These are phyloP conservation scores for Ganoderma meredithae DNA, from an alignment of 1,284 basidiomycete species.

Conservation along the genomic window DNA sequence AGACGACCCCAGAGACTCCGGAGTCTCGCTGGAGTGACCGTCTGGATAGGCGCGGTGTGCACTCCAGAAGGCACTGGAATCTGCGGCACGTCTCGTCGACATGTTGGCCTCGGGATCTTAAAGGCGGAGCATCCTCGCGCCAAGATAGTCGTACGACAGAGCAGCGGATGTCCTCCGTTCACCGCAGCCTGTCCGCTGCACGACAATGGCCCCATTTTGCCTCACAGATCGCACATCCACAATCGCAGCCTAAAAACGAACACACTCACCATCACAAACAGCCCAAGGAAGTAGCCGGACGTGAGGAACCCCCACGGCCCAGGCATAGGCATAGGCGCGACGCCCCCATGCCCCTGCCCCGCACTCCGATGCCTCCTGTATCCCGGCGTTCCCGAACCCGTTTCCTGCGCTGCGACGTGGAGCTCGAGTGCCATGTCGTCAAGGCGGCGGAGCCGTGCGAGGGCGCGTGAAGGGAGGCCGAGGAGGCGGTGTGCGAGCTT, in stretches of 20 bases:
- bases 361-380: conserved; percentile 18
- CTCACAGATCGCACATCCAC: neutral
- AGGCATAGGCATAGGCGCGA: conserved; percentile 51
- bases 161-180: too few species aligned
- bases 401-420: conserved; percentile 21
- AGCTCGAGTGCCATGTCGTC: conserved; percentile 36
- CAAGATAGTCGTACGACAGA: too few species aligned
- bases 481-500: conserved; percentile 49
- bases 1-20: too few species aligned
- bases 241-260: neutral
- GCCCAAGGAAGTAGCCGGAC: conserved; percentile 70
- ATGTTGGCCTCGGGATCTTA: too few species aligned
- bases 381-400: conserved; percentile 6
- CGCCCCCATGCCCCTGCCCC: conserved; percentile 10
- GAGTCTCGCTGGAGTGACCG: too few species aligned
- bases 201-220: neutral
- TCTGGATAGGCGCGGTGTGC: too few species aligned
- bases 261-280: conserved; percentile 65
- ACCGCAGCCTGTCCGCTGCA: neutral
- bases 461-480: conserved; percentile 49
- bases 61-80: too few species aligned
- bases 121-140: too few species aligned
- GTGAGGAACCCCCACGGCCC: conserved; percentile 75
- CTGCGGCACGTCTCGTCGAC: too few species aligned
- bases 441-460: conserved; percentile 50